Evolutionary conservation across 2,329 filamentous ascomycete genomes (phyloP).

Genomic region (Trichoderma asperellum): DNA sequence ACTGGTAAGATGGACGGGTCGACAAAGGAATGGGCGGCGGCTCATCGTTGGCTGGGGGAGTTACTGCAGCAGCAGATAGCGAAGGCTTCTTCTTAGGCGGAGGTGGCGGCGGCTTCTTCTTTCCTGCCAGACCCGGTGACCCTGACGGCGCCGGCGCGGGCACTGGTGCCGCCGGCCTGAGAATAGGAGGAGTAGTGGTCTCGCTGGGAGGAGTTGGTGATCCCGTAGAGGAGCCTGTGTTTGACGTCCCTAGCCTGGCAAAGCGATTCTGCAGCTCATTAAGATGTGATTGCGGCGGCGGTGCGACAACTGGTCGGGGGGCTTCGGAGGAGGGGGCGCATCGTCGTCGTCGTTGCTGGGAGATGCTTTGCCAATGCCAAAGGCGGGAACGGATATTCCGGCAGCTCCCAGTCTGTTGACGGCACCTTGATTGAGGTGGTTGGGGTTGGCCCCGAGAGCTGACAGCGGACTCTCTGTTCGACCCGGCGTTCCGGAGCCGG

Average conservation of each 20-base stretch:
- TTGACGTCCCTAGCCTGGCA: slow-evolving; percentile 52
- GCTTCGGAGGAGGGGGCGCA: slow-evolving; percentile 35
- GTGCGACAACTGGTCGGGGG: slow-evolving; percentile 33
- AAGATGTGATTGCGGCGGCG: slow-evolving; percentile 50
- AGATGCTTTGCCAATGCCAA: slow-evolving; percentile 66
- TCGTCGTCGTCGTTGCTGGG: slow-evolving; percentile 34
- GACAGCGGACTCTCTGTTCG: slow-evolving; percentile 33
- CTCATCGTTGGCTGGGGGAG: slow-evolving; percentile 33
- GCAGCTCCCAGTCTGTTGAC: slow-evolving; percentile 69
- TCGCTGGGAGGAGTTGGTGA: slow-evolving; percentile 40
- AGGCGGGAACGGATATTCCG: slow-evolving; percentile 75
- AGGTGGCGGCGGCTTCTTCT: slow-evolving; percentile 59
- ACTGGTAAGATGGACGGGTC: slow-evolving; percentile 53
- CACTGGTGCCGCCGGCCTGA: slow-evolving; percentile 60
- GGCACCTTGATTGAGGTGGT: slow-evolving; percentile 59
- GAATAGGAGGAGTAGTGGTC: slow-evolving; percentile 65
- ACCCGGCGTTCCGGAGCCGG: slow-evolving; percentile 30
- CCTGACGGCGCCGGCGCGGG: slow-evolving; percentile 27
- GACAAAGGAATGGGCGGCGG: slow-evolving; percentile 59
- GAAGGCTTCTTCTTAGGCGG: slow-evolving; percentile 58
- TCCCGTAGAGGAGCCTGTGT: slow-evolving; percentile 33
- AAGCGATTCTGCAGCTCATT: slow-evolving; percentile 72
- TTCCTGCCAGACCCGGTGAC: slow-evolving; percentile 40
- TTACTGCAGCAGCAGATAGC: slow-evolving; percentile 36
- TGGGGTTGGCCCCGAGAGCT: slow-evolving; percentile 38